Evolutionary conservation across 352 stramenopile genomes (phyloP).

Genomic region (Pythium phragmitis): DNA sequence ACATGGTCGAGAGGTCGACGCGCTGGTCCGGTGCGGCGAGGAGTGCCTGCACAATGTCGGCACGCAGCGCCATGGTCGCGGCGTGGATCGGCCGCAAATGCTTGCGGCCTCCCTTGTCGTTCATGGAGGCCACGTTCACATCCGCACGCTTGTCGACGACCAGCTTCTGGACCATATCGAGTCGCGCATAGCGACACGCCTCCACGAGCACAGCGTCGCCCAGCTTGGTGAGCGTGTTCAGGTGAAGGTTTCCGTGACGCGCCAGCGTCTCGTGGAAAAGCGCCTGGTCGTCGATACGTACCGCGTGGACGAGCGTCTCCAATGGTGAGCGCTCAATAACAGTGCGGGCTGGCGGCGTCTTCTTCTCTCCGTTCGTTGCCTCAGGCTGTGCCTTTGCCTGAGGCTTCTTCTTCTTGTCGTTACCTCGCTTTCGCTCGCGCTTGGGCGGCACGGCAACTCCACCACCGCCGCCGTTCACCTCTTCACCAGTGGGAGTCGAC

Average conservation of each 20-base stretch:
- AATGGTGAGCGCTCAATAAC: constrained; percentile 15
- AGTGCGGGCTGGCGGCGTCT: not conserved
- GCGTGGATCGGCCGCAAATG: constrained; percentile 49
- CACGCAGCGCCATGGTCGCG: constrained; percentile 55
- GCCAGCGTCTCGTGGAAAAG: constrained; percentile 31
- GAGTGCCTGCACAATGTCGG: constrained; percentile 38
- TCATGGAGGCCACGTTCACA: constrained; percentile 38
- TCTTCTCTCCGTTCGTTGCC: not conserved
- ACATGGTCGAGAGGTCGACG: constrained; percentile 25
- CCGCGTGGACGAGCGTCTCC: constrained; percentile 32
- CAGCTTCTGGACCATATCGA: constrained; percentile 39
- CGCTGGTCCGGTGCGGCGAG: constrained; percentile 24
- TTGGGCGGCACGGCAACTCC: not conserved
- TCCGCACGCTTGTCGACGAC: constrained; percentile 30
- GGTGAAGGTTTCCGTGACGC: constrained; percentile 27
- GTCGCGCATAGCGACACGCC: constrained; percentile 50
- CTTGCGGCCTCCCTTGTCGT: constrained; percentile 36
- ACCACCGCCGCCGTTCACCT: not conserved
- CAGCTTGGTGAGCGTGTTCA: constrained; percentile 39
- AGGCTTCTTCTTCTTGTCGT: constrained; percentile 2
- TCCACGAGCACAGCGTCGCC: constrained; percentile 54
- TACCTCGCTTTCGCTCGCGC: not conserved
- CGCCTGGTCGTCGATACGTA: constrained; percentile 28
- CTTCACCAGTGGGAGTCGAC: not conserved
- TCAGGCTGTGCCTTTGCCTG: no score